phyloP scores from a whole-genome alignment of 2,329 filamentous ascomycete species.

The Xylaria arbuscula region DNA sequence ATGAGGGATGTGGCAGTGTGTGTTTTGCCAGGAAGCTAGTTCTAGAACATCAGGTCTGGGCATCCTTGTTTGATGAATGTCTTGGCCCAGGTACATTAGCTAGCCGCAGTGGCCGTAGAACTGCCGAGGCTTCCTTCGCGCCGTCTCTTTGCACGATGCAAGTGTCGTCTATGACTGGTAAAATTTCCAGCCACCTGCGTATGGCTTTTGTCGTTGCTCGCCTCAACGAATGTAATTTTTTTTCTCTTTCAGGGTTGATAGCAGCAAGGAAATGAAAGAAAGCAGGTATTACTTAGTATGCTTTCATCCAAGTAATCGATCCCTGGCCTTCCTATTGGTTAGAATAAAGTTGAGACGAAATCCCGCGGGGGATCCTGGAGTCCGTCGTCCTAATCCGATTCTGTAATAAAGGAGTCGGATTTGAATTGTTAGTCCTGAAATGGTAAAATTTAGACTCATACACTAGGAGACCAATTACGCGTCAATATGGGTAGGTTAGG shows the following conservation, averaged over 20 bases:
- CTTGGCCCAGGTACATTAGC: conserved; percentile 1
- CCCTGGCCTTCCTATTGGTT: conserved; percentile 8
- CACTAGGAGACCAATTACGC: not conserved
- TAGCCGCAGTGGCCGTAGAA: conserved; percentile 4
- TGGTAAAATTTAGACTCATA: not conserved
- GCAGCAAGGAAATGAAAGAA: not conserved
- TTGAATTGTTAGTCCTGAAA: conserved; percentile 18
- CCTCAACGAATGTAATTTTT: not conserved
- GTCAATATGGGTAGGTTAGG: not conserved
- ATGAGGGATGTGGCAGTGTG: conserved; percentile 12
- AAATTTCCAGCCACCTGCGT: not conserved
- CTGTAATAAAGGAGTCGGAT: conserved; percentile 25
- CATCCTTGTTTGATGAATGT: conserved; percentile 10
- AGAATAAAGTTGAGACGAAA: conserved; percentile 7
- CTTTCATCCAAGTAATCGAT: too few relatives aligned
- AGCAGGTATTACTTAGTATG: not conserved
- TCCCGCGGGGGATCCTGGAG: conserved; percentile 1
- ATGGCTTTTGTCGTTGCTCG: not conserved
- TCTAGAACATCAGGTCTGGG: conserved; percentile 1
- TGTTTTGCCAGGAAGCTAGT: not conserved
- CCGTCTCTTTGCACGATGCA: not conserved
- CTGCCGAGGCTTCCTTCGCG: conserved; percentile 9
- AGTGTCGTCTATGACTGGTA: not conserved
- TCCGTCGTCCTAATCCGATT: conserved; percentile 10
- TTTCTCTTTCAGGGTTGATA: not conserved